Evolutionary conservation across 441 rosid species (phyloP).

Genomic region (Croton setiger): DNA sequence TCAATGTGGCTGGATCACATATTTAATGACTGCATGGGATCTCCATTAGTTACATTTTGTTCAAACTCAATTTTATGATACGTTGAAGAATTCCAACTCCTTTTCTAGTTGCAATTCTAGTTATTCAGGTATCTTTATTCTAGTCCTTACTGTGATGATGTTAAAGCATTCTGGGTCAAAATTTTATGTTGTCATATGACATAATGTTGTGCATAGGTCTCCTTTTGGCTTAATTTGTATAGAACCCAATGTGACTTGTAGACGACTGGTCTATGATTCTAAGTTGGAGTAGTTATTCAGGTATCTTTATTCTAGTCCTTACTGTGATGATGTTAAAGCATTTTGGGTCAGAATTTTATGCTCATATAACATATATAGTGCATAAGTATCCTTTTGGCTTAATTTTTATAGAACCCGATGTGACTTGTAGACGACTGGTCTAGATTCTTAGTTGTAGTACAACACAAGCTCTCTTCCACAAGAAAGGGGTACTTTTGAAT

Average conservation of each 20-base stretch:
- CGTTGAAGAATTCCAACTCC: neutral
- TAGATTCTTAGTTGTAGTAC: neutral
- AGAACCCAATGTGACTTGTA: neutral
- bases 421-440: neutral
- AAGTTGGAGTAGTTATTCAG: neutral
- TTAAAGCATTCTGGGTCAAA: neutral
- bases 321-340: neutral
- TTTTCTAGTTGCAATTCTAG: neutral
- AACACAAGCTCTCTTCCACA: neutral
- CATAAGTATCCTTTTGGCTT: neutral
- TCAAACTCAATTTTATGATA: neutral
- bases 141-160: neutral
- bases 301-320: neutral
- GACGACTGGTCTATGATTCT: neutral
- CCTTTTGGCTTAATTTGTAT: slow-evolving; percentile 1
- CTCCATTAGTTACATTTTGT: neutral
- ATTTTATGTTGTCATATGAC: neutral
- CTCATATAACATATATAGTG: neutral
- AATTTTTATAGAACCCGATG: neutral
- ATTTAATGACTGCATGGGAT: neutral
- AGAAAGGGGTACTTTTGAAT: neutral
- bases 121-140: neutral
- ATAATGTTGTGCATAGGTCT: neutral
- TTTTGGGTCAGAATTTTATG: neutral
- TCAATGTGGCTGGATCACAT: neutral